Base-by-base conservation (phyloP, 164 flowering plant species). In the Kalanchoe fedtschenkoi region DNA sequence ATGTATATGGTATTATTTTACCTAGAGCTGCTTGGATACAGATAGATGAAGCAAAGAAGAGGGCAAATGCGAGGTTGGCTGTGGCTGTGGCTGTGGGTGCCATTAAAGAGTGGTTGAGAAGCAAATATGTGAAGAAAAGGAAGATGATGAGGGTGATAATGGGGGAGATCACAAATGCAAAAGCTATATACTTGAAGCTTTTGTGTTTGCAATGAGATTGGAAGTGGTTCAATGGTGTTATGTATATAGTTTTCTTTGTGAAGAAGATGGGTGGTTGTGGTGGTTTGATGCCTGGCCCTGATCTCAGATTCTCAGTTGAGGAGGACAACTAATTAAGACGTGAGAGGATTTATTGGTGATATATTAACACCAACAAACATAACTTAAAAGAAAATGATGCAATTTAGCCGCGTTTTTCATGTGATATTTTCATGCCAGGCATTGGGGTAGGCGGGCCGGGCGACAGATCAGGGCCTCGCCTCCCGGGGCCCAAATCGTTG, bases 251-350 rank as follows among this genome's bases (percentile, higher is more conserved):
- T 47, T 22, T 7, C 14, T 22, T 22, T 22, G 3, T 5, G 14
- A 2, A 24, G 6, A 8, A 8, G 21, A 44, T 24, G 29, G 15
- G n/a, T n/a, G n/a, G n/a, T n/a, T n/a, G n/a, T 47, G 2, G 55
- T 22, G 55, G 55, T 47, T 47, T 47, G 55, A 24, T 51, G 56
- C 56, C 26, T 51, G 56, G 32, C 32, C 56, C 26, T 51, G 17
- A 51, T 51, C 32, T 2, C 32, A 24, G 32, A 14, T 51, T 51
- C 32, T 2, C 32, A 24, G 32, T 29, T 51, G 56, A 28, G 28
- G 32, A 51, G 32, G 26, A 26, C 56, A 24, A 22, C 10, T 8
- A 9, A 13, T 7, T 3, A 3, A 51, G 32, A 51, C 56, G 33
- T 51, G 56, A 26, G 56, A 51, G 56, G 32, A 26, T 51, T n/a